Evolutionary conservation across 768 basidiomycete species (phyloP), one percentile per base, ranked within the genome.

Genomic region (Phaffia tasmanica): DNA sequence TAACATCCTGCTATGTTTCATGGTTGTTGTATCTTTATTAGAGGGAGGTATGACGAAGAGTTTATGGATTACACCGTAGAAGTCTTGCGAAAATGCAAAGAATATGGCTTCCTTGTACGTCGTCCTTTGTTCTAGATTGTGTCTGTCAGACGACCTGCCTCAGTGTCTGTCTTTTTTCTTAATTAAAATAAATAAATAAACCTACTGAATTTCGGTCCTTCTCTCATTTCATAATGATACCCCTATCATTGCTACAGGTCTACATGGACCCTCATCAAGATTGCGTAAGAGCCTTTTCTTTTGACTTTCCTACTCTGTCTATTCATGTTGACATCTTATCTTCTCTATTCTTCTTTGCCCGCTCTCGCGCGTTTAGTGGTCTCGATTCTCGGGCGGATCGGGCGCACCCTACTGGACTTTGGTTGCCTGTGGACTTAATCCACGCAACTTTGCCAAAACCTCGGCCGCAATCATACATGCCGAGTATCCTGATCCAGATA

Each of bases 251-350:
- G 16, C 18, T 35, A 19, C 46, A 70, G 68, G 70, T 92, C 16
- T 95, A 84, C 76, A 84, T 99, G 79, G 92, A 97, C 72, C 91
- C 94, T 6, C 94, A 99, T 76, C 95, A 99, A 76, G 94, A 99
- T 73, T 82, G 83, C 51, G 93, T 95, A 74, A 74, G 90, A 83
- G 1, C 9, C 2, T 1, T 25, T 14, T 23, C 35, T 11, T 6
- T 19, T 3, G 23, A 32, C n/a, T 56, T 51, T 53, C 27, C 11
- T 15, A 7, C 19, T 21, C 0, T 15, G 18, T 1, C 30, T 15
- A n/a, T 18, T 2, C n/a, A 9, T 21, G 5, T 23, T 14, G 21
- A 55, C 4, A 19, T 27, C 32, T 54, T 57, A 25, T 23, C 25
- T 23, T 23, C 27, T 57, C 18, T 32, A 14, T 5, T 25, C 11